A percentile compares a stretch with the other conserved stretches of the same genome.
These are phyloP conservation scores for Leptographium galeiforme DNA, from an alignment of 2,329 filamentous ascomycete genomes.

Conservation along the genomic window DNA sequence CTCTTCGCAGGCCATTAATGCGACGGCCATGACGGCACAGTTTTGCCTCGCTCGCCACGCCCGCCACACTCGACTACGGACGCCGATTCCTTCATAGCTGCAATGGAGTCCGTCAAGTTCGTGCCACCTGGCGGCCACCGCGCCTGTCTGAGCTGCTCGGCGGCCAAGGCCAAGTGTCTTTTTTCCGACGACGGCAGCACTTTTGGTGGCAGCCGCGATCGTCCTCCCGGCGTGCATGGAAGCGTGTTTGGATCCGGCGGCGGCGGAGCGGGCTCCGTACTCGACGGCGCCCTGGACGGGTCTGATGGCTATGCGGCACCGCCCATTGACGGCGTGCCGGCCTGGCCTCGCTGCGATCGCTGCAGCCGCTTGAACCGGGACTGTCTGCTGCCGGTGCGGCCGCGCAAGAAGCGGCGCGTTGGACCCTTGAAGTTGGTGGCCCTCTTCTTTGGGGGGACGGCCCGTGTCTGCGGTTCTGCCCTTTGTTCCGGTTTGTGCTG, in stretches of 20 bases:
- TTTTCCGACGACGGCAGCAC: constrained; percentile 8
- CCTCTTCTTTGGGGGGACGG: neutral
- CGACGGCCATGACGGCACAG: too few species aligned
- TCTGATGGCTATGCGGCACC: neutral
- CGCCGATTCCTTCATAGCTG: constrained; percentile 15
- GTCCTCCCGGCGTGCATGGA: neutral
- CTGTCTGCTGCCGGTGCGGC: constrained; percentile 9
- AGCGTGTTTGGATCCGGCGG: too few species aligned
- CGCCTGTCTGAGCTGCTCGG: constrained; percentile 13
- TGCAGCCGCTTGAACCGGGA: constrained; percentile 11
- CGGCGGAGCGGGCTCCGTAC: neutral
- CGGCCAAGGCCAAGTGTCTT: constrained; percentile 14
- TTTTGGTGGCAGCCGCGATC: neutral
- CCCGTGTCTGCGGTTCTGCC: neutral
- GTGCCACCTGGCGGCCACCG: constrained; percentile 14
- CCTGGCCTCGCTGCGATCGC: constrained; percentile 9
- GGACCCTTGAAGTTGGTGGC: constrained; percentile 7
- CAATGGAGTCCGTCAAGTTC: constrained; percentile 13
- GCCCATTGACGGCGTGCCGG: constrained; percentile 5
- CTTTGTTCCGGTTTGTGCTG: neutral
- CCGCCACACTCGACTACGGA: neutral
- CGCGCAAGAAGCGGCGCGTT: constrained; percentile 12
- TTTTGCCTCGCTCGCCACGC: neutral
- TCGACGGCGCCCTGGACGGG: neutral
- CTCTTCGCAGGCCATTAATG: too few species aligned